Evolutionary conservation across 148 eudicot species (phyloP).

Genomic region (Silene uniflora): DNA sequence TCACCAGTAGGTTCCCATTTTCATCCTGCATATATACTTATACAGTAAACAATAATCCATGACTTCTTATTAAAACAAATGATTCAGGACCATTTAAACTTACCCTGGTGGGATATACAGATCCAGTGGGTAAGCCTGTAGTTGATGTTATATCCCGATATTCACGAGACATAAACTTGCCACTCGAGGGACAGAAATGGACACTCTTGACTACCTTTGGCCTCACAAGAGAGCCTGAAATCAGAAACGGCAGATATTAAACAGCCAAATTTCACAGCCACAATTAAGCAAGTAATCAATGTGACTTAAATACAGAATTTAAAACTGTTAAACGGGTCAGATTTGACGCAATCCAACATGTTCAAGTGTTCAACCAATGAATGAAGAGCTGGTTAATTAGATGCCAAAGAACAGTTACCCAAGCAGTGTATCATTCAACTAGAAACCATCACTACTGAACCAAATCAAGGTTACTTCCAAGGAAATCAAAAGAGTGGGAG

Average conservation of each 20-base stretch:
- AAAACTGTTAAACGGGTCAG: no score
- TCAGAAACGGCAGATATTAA: neutral
- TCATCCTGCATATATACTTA: constrained; percentile 63
- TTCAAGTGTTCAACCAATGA: no score
- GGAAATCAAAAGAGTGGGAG: no score
- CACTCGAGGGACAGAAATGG: constrained; percentile 82
- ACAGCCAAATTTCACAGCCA: no score
- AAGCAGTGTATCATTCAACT: no score
- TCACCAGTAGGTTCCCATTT: constrained; percentile 83
- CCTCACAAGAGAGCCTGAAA: constrained; percentile 96
- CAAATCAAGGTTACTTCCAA: no score
- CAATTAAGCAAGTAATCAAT: no score
- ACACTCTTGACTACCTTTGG: constrained; percentile 98
- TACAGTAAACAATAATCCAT: neutral
- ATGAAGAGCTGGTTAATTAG: no score
- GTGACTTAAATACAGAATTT: no score
- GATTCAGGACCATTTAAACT: neutral
- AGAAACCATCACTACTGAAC: no score
- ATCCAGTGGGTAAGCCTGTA: constrained; percentile 96
- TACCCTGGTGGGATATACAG: constrained; percentile 98
- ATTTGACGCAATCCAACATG: no score
- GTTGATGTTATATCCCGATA: constrained; percentile 93
- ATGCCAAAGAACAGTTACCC: no score
- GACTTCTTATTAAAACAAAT: neutral
- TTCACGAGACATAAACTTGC: constrained; percentile 74